Base-by-base conservation (phyloP, 805 yeast species). In the Barnettozyma vustinii region DNA sequence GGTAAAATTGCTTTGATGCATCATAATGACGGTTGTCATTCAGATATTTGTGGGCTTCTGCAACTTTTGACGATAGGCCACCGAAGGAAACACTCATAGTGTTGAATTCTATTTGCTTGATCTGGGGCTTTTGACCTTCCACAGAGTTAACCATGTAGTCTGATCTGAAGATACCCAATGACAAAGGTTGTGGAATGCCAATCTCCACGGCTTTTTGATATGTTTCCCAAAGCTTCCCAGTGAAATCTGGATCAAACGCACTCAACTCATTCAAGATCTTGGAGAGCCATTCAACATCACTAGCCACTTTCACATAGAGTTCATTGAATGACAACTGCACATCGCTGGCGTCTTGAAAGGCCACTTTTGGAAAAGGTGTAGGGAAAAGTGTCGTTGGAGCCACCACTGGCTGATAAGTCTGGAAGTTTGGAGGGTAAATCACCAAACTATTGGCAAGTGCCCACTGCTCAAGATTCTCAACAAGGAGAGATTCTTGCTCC, bases 41-140 rank as follows among this genome's bases (percentile, higher is more conserved):
- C 59, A 85, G 66, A 57, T 77, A 87, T 19, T 74, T 65, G 66
- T 94, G 99, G 49, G 88, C 70, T 55, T 79, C 72, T 19, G 94
- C 86, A 23, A 88, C 92, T 62, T 84, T 86, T 13, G 89, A 65
- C 2, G 96, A 84, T 49, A 94, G 72, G 0, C 96, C 98, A 19
- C 96, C 97, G 70, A 94, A 94, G 1, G 97, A 91, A 4, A 92
- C 96, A 59, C 96, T 86, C 3, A 94, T 88, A 1, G 99, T 91
- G 67, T 94, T 94, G 71, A 92, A 92, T 65, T 94, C 99, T 45
- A 94, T 94, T 66, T 94, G 99, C 62, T 92, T 91, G 59, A 92
- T 84, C 25, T 66, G 64, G 13, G 67, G 66, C 45, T 69, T 68
- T 7, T 64, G 61, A 20, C 67, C 64, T 37, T 75, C 73, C n/a